These are phyloP conservation scores for cucumber (Cucumis sativus) DNA, from an alignment of 306 rosid species.

Conservation along the genomic window Cucumber_9930_V3 NC_026655.2:8119001-8119500, in stretches of 20 bases:
- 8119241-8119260: conserved; percentile 57
- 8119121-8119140: conserved; percentile 38
- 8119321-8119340: not conserved
- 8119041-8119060: not conserved
- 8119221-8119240: conserved; percentile 46
- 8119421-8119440: not conserved
- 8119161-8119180: conserved; percentile 35
- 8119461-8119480: not conserved
- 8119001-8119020: not conserved
- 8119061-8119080: not conserved
- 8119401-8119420: not conserved
- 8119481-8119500: conserved; percentile 33
- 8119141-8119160: conserved; percentile 24
- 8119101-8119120: not conserved
- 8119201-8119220: conserved; percentile 68
- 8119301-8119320: not conserved
- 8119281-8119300: conserved; percentile 40
- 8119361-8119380: not conserved
- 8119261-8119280: conserved; percentile 67
- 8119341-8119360: not conserved
- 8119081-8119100: not conserved
- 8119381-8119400: not conserved
- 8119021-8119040: not conserved
- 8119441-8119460: not conserved
- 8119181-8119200: conserved; percentile 74